Conservation (phyloP, 1,284 basidiomycete species). For the Sporisorium graminicola region DNA sequence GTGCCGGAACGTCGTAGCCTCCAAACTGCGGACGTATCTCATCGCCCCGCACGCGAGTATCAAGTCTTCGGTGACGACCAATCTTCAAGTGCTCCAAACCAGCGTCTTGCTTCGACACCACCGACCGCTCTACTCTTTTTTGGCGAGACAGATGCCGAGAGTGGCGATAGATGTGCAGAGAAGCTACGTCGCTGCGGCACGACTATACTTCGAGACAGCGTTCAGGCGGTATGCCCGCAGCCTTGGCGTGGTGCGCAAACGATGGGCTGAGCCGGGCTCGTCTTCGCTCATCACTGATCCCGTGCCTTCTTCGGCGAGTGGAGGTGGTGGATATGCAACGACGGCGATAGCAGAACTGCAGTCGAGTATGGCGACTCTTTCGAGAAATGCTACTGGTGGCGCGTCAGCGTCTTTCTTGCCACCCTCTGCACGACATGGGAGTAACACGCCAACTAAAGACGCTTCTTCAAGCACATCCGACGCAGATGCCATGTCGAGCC, state of each 20-base stretch:
- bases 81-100: constrained; percentile 92
- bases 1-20: constrained; percentile 82
- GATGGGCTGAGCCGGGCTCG: constrained; percentile 45
- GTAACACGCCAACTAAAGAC: constrained; percentile 8
- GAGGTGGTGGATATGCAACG: not conserved
- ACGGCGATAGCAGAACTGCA: constrained; percentile 4
- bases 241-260: constrained; percentile 36
- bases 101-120: constrained; percentile 82
- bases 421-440: not conserved
- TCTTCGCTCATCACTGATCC: constrained; percentile 18
- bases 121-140: constrained; percentile 81
- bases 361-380: constrained; percentile 12
- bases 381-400: not conserved
- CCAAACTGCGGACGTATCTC: constrained; percentile 89
- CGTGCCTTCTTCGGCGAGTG: not conserved
- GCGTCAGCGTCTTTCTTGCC: not conserved
- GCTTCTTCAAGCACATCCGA: not conserved
- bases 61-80: constrained; percentile 84
- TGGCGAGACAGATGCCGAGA: constrained; percentile 82
- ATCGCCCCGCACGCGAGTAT: constrained; percentile 85
- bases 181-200: constrained; percentile 84
- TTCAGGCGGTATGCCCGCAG: constrained; percentile 88
- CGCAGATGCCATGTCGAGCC: constrained; percentile 1
- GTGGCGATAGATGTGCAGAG: constrained; percentile 91
- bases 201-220: constrained; percentile 95